Evolutionary conservation across 805 yeast species (phyloP), one percentile per base, ranked within the genome.

Genomic region (Millerago galiae): DNA sequence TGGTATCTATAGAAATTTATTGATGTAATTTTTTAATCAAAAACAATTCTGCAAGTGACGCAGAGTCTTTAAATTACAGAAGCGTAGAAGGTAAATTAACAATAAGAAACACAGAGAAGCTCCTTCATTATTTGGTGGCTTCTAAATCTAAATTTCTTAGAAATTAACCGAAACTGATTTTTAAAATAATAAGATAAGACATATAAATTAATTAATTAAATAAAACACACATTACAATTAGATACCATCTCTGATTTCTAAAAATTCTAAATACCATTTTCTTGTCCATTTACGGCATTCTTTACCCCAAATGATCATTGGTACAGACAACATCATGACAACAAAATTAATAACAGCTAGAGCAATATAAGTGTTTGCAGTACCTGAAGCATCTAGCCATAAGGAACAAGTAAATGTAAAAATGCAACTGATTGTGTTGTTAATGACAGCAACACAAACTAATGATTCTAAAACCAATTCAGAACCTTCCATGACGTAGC

Each of bases 391-490:
- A 28, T 66, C 77, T 21, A 80, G 56, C 80, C 83, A 76, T 18
- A 71, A 64, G 1, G 83, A 75, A 52, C 85, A 80, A 4, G 75
- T 70, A 56, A 81, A 81, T 0, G 86, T 80, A 58, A 81, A 81
- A 37, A 79, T 68, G 55, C 84, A 77, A 14, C 82, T 82, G 49
- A 80, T 70, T 45, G 74, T 66, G 59, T 81, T 81, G 59, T 80
- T 80, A 53, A 81, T 79, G 42, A 79, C 71, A 17, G 70, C 64
- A 21, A 81, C 83, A 43, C 85, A 83, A 21, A 79, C 79, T 84
- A 81, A 79, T 51, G 83, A 81, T 60, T 80, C 85, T 50, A 80
- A 65, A 42, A 80, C 77, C 73, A 80, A 74, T 35, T 78, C 85
- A 2, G 86, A 85, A 48, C 80, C 81, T 49, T 78, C 83, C 83